Base-by-base conservation (phyloP, 2,329 filamentous ascomycete genomes). In the Allantophomopsis lycopodina region DNA sequence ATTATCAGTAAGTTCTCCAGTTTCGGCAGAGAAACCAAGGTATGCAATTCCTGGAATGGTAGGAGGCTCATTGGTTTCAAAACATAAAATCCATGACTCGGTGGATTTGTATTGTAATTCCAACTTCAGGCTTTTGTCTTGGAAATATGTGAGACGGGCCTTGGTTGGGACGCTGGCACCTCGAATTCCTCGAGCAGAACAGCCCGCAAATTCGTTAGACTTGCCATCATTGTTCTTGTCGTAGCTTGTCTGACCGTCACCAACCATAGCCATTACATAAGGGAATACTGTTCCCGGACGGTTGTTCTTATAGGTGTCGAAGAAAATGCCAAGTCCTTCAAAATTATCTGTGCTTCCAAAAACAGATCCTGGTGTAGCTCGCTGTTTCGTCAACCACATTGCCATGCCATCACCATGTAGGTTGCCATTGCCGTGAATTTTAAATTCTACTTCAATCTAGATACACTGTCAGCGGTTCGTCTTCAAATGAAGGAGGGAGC, bases 251-350 rank as follows among this genome's bases (percentile, higher is more conserved):
- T 86, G 69, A 45, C 91, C 89, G 59, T 98, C 91, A 44, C 91
- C 91, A 50, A 87, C 70, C 91, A 96, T 96, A 46, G 88, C 89
- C 88, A 96, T 95, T 54, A 98, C 82, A 57, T 94, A 95, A 38
- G 91, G 91, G 63, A 98, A 98, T 36, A 94, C 83, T 33, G 86
- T 82, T 34, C 91, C 91, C 1, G 91, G 89, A 12, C 91, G 79
- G 67, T 95, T 94, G 69, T 98, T 98, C 77, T 98, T 98, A 72
- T 98, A 98, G 35, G 91, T 98, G 59, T 98, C 91, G 64, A 98
- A 76, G 67, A 59, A 96, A 60, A 98, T 73, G 40, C 87, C 91
- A 36, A 98, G 72, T 4, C 91, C 91, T 60, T 98, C 89, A 52
- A 96, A 98, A 47, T 76, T 76, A 63, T 98, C 89, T 21, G 72